Conservation (phyloP, 177 flowering plant genomes). For the Viscum album region DNA sequence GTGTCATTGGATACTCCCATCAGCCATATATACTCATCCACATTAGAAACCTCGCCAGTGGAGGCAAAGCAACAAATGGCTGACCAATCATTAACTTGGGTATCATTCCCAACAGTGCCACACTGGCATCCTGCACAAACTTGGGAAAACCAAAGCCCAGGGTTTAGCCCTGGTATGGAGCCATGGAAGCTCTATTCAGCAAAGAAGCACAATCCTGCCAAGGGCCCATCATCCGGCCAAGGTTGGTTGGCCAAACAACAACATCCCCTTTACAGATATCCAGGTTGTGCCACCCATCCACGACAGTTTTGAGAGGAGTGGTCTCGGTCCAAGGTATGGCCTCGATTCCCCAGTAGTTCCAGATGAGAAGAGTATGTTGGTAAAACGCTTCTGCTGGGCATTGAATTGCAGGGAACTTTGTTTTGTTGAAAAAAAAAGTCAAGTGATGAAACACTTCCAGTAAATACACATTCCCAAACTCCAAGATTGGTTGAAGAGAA, state of each 20-base stretch:
- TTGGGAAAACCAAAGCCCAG: constrained; percentile 79
- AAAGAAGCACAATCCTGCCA: constrained; percentile 91
- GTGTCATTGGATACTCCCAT: no score
- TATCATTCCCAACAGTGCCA: constrained; percentile 89
- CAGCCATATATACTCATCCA: constrained; percentile 87
- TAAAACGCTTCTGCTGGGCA: constrained; percentile 58
- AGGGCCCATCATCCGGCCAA: constrained; percentile 99
- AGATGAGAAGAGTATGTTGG: constrained; percentile 89
- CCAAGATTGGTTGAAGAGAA: background rate
- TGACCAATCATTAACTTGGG: constrained; percentile 96
- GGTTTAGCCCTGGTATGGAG: constrained; percentile 86
- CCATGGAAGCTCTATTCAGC: constrained; percentile 83
- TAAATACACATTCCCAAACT: constrained; percentile 1
- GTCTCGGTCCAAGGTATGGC: constrained; percentile 88
- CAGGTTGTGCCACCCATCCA: constrained; percentile 97
- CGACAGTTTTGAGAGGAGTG: constrained; percentile 92
- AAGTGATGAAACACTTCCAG: no score
- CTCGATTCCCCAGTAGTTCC: constrained; percentile 97
- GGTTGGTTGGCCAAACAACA: constrained; percentile 96
- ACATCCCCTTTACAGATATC: constrained; percentile 75
- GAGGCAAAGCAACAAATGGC: constrained; percentile 78
- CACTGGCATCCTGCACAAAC: constrained; percentile 98
- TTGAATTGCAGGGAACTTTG: constrained; percentile 47
- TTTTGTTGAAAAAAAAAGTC: constrained; percentile 19
- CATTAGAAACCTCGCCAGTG: constrained; percentile 90